These are phyloP conservation scores for Discostella stelligeroides DNA, from an alignment of 108 stramenopile genomes.

Conservation along the genomic window DNA sequence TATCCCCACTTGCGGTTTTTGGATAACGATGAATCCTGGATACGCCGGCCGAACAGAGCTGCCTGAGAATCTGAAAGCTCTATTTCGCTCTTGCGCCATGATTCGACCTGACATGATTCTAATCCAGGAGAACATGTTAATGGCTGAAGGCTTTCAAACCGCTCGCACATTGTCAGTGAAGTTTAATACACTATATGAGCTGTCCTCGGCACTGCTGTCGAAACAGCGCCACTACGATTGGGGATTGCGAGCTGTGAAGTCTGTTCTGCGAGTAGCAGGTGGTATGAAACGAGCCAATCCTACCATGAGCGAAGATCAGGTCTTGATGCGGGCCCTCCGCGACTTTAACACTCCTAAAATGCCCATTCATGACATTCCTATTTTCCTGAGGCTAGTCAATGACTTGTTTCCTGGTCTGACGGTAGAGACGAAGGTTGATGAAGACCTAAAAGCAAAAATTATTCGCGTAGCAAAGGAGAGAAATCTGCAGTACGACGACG, in stretches of 20 bases:
- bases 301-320: slow-evolving; percentile 79
- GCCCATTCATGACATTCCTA: slow-evolving; percentile 84
- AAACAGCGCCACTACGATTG: slow-evolving; percentile 94
- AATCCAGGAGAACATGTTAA: slow-evolving; percentile 94
- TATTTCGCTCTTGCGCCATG: slow-evolving; percentile 94
- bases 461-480: slow-evolving; percentile 64
- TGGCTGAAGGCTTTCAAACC: slow-evolving; percentile 92
- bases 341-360: slow-evolving; percentile 95
- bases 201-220: slow-evolving; percentile 83
- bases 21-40: slow-evolving; percentile 94
- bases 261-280: slow-evolving; percentile 90
- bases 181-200: slow-evolving; percentile 89
- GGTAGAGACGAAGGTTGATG: slow-evolving; percentile 83
- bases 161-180: slow-evolving; percentile 88
- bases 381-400: slow-evolving; percentile 86
- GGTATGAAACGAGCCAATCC: slow-evolving; percentile 91
- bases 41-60: slow-evolving; percentile 92
- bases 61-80: slow-evolving; percentile 90
- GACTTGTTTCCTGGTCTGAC: slow-evolving; percentile 90
- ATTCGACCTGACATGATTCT: slow-evolving; percentile 91
- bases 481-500: slow-evolving; percentile 67
- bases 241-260: slow-evolving; percentile 92
- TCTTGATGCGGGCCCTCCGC: slow-evolving; percentile 90
- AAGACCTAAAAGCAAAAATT: slow-evolving; percentile 70
- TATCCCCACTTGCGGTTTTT: slow-evolving; percentile 89